These are phyloP conservation scores for Flaveria robusta DNA, from an alignment of 129 eudicot species.

Conservation along the genomic window DNA sequence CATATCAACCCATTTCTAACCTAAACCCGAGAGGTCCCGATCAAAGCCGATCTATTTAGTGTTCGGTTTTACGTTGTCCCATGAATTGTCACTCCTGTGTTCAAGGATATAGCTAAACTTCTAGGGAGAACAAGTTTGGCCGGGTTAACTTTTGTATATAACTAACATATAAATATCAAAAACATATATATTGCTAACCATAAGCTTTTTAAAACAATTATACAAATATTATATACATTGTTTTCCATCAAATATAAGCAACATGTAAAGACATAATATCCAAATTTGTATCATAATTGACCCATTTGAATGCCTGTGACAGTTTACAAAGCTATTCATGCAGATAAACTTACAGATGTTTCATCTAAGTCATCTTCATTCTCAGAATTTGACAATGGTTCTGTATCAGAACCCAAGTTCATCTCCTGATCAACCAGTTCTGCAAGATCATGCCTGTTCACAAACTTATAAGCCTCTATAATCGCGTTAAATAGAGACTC, in stretches of 20 bases:
- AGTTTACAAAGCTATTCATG: conserved; percentile 8
- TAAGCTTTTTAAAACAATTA: too few species aligned
- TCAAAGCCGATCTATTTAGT: too few species aligned
- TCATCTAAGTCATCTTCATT: conserved; percentile 32
- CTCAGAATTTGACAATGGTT: conserved; percentile 37
- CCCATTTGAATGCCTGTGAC: not conserved
- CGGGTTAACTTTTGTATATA: too few species aligned
- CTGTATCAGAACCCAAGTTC: conserved; percentile 53
- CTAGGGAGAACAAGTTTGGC: too few species aligned
- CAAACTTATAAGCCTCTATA: conserved; percentile 56
- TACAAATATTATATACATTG: too few species aligned
- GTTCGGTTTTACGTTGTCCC: too few species aligned
- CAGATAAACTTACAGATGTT: conserved; percentile 28
- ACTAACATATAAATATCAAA: too few species aligned
- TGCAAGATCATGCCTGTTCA: conserved; percentile 61
- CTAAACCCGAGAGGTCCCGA: too few species aligned
- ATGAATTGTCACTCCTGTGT: too few species aligned
- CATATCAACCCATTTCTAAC: too few species aligned
- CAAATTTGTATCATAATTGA: not conserved
- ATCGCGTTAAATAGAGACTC: conserved; percentile 63
- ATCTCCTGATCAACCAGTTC: conserved; percentile 72
- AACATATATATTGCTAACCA: too few species aligned
- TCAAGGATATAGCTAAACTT: too few species aligned
- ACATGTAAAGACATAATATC: conserved; percentile 5
- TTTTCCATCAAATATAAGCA: not conserved